Percentiles rank a stretch among this genome's conserved stretches.
These are phyloP conservation scores for Aspergillus sclerotioniger DNA, from an alignment of 495 filamentous ascomycete species.

Conservation along the genomic window DNA sequence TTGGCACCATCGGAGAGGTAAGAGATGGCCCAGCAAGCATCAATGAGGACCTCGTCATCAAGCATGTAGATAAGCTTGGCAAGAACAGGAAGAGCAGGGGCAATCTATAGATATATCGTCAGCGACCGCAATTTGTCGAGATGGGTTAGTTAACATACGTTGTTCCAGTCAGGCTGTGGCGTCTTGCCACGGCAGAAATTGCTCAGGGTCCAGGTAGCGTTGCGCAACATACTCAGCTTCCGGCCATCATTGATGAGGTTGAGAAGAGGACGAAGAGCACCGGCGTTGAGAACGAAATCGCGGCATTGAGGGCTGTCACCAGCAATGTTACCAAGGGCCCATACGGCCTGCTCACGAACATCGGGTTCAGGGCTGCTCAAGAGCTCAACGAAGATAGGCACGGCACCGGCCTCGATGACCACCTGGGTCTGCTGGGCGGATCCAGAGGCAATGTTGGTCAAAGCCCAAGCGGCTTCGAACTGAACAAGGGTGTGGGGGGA, in stretches of 20 bases:
- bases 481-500: conserved; percentile 98
- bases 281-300: conserved; percentile 87
- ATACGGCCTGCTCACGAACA: conserved; percentile 97
- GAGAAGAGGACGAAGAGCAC: conserved; percentile 86
- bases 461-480: conserved; percentile 98
- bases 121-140: not conserved
- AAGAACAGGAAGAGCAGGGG: conserved; percentile 93
- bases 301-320: conserved; percentile 97
- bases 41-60: conserved; percentile 97
- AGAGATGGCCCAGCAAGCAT: conserved; percentile 99
- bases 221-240: conserved; percentile 98
- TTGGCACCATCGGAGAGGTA: conserved; percentile 99
- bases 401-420: conserved; percentile 96
- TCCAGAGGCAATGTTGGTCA: conserved; percentile 99
- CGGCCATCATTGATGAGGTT: conserved; percentile 91
- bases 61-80: conserved; percentile 97
- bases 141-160: conserved; percentile 49
- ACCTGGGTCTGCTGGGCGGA: conserved; percentile 97
- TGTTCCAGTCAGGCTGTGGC: conserved; percentile 97
- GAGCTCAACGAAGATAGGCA: conserved; percentile 97
- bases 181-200: conserved; percentile 99
- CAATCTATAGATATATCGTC: conserved; percentile 60
- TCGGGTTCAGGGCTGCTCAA: conserved; percentile 94
- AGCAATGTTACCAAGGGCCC: conserved; percentile 98
- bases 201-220: conserved; percentile 98